Evolutionary conservation across 1,139 yeast species (phyloP).

Genomic region (Groenewaldozyma sp.): DNA sequence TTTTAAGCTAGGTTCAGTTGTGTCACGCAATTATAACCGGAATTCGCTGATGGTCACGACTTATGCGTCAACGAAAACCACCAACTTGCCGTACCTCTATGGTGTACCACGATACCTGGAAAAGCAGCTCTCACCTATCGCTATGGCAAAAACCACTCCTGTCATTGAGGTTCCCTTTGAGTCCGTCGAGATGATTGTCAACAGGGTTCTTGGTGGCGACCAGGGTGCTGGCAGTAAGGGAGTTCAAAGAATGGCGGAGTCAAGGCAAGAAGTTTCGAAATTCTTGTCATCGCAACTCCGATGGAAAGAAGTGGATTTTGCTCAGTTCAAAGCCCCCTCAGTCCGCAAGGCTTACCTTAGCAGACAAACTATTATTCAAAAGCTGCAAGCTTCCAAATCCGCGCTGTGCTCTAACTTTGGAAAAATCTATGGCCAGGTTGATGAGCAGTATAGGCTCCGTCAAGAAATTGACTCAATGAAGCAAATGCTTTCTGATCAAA

Average conservation of each 20-base stretch:
- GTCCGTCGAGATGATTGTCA: constrained; percentile 43
- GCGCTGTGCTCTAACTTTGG: constrained; percentile 34
- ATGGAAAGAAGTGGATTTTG: constrained; percentile 35
- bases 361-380: constrained; percentile 23
- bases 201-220: constrained; percentile 36
- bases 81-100: constrained; percentile 43
- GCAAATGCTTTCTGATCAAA: constrained; percentile 69
- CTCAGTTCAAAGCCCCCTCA: not conserved
- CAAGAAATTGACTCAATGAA: constrained; percentile 48
- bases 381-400: constrained; percentile 28
- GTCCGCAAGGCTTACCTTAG: not conserved
- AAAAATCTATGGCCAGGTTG: constrained; percentile 40
- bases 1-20: not conserved
- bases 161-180: constrained; percentile 39
- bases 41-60: not conserved
- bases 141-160: constrained; percentile 22
- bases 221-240: constrained; percentile 36
- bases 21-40: not conserved
- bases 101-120: constrained; percentile 27
- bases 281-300: constrained; percentile 37
- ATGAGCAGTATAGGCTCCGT: constrained; percentile 39
- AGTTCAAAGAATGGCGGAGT: constrained; percentile 31
- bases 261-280: constrained; percentile 35
- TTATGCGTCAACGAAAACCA: constrained; percentile 1
- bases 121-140: constrained; percentile 27